Percentiles rank a stretch among this genome's conserved stretches.
Conservation (phyloP, 495 filamentous ascomycete species). For the Aspergillus panamensis region DNA sequence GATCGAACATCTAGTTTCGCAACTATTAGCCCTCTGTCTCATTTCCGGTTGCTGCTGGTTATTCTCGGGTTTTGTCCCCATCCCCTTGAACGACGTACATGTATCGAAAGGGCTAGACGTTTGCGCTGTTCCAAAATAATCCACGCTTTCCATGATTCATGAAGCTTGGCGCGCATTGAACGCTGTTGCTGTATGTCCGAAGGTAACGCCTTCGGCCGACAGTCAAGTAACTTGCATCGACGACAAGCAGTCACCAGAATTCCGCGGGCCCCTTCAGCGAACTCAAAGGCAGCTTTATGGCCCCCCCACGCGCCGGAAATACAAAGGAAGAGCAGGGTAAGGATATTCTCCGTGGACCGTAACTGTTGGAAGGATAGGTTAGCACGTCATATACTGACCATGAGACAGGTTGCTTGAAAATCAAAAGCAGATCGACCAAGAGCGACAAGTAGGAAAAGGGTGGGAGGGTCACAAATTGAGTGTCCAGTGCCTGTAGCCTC, state of each 20-base stretch:
- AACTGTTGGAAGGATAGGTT: neutral
- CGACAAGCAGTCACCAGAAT: slow-evolving; percentile 4
- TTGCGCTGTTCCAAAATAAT: neutral
- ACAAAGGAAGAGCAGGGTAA: slow-evolving; percentile 1
- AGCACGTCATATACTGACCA: neutral
- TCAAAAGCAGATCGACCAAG: neutral
- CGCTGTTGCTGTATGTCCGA: neutral
- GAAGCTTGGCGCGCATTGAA: neutral
- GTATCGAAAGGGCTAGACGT: neutral
- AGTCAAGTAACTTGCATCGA: slow-evolving; percentile 3
- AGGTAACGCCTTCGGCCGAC: neutral
- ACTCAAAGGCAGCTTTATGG: slow-evolving; percentile 3
- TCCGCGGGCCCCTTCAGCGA: slow-evolving; percentile 4
- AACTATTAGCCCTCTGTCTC: no score
- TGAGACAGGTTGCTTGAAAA: neutral
- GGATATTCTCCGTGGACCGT: neutral
- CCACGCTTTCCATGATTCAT: neutral
- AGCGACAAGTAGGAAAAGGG: neutral
- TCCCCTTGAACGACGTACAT: neutral
- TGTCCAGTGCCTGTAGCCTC: neutral
- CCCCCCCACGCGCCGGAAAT: neutral
- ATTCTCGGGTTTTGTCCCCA: no score
- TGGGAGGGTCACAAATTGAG: neutral
- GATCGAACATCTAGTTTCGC: slow-evolving; percentile 1
- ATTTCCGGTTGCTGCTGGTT: no score